Base-by-base conservation (phyloP, 1,284 basidiomycete species). In the Sphagnurus paluster region DNA sequence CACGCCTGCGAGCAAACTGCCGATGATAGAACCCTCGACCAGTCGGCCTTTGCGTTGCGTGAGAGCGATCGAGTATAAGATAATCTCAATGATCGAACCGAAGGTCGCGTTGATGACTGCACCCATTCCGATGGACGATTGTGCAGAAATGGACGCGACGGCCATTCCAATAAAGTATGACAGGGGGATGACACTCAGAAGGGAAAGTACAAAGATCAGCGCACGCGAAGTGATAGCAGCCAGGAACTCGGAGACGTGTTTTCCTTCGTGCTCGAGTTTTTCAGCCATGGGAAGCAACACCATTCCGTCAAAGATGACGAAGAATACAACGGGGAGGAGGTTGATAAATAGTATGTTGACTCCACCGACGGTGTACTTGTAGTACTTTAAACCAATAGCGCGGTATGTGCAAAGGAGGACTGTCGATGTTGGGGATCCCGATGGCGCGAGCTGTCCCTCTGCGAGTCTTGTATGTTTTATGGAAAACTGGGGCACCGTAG, bases 121-220 rank as follows among this genome's bases (percentile, higher is more conserved):
- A 52, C 97, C 97, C 94, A 99, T 98, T 10, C 97, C 97, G 54
- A 99, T 99, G 11, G 90, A 94, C 0, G 92, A 96, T 65, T 99
- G 97, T 0, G 97, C 96, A 17, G 91, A 94, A 63, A 99, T 99
- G 40, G 92, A 95, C 0, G 97, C 97, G 46, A 99, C 97, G 1
- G 97, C 97, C 97, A 99, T 99, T 17, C 97, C 97, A 61, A 99
- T 98, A 71, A 98, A 99, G 75, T 99, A 99, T 5, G 92, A 95
- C 5, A 99, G 77, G 0, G 97, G 97, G 53, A 99, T 98, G 57
- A 99, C 93, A 56, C 90, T 93, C 14, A 90, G 81, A 25, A 99
- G 75, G 55, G 90, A 83, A 59, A 96, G 69, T 34, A 92, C 59
- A 65, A 99, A 99, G 58, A 99, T 88, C 56, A 93, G 70, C 1